Evolutionary conservation across 1,284 basidiomycete species (phyloP).

Genomic region (Ceratobasidium papillatum): DNA sequence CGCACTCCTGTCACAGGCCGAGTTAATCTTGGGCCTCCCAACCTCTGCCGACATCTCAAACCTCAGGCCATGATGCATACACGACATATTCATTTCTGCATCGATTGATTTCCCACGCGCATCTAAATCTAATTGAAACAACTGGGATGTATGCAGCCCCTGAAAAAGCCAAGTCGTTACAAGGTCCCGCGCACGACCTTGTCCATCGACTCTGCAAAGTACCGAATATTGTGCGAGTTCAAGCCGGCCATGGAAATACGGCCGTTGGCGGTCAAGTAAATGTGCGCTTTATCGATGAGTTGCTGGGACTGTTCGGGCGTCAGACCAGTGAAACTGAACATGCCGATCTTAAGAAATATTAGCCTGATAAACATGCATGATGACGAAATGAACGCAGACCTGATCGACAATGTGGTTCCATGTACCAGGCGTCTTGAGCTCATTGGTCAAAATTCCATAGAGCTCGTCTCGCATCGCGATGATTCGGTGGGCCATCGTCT

Average conservation of each 20-base stretch:
- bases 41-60: conserved; percentile 58
- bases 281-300: conserved; percentile 79
- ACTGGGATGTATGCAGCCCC: conserved; percentile 13
- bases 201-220: conserved; percentile 81
- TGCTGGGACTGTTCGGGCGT: conserved; percentile 72
- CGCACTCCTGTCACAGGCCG: conserved; percentile 51
- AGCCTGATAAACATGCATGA: not conserved
- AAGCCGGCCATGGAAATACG: conserved; percentile 89
- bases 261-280: conserved; percentile 89
- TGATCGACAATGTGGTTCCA: conserved; percentile 93
- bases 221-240: conserved; percentile 76
- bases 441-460: conserved; percentile 77
- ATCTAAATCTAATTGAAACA: conserved; percentile 21
- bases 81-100: not conserved
- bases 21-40: conserved; percentile 59
- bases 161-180: conserved; percentile 48
- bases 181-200: conserved; percentile 68
- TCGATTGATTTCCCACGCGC: conserved; percentile 7
- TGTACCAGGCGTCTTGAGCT: conserved; percentile 88
- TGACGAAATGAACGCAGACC: conserved; percentile 43
- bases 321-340: conserved; percentile 91
- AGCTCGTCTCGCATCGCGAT: conserved; percentile 89
- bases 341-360: conserved; percentile 68
- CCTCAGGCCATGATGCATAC: conserved; percentile 52
- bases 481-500: conserved; percentile 91